phyloP scores from a whole-genome alignment of 1,284 basidiomycete species.

The Malassezia nana region DNA sequence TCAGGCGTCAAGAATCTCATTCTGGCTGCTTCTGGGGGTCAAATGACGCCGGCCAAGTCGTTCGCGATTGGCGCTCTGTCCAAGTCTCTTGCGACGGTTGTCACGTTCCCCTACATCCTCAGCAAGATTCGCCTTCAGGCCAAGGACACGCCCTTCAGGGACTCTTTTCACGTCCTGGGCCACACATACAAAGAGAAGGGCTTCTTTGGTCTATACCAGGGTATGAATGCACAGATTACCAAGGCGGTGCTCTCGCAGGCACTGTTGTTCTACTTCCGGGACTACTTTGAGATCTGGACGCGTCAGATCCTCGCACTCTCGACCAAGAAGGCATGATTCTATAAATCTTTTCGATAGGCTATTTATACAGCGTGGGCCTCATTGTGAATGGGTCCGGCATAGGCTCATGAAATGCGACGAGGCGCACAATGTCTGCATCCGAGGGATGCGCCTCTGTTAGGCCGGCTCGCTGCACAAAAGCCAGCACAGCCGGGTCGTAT shows the following conservation, averaged over 20 bases:
- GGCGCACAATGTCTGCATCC: not conserved
- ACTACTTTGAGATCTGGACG: slow-evolving; percentile 48
- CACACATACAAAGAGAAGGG: slow-evolving; percentile 60
- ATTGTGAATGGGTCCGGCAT: slow-evolving; percentile 8
- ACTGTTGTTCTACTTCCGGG: slow-evolving; percentile 43
- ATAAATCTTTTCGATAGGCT: slow-evolving; percentile 14
- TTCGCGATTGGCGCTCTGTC: slow-evolving; percentile 85
- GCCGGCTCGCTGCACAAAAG: not conserved
- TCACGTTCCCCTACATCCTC: slow-evolving; percentile 58
- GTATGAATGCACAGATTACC: slow-evolving; percentile 79
- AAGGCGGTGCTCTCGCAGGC: slow-evolving; percentile 79
- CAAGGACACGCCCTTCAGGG: slow-evolving; percentile 53
- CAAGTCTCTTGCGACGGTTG: slow-evolving; percentile 79
- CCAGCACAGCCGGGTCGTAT: not conserved
- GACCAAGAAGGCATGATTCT: slow-evolving; percentile 14
- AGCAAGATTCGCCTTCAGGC: slow-evolving; percentile 96
- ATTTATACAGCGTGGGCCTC: slow-evolving; percentile 4
- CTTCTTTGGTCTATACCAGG: slow-evolving; percentile 75
- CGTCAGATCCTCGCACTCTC: slow-evolving; percentile 30
- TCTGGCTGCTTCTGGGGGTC: slow-evolving; percentile 54
- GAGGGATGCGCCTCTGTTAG: slow-evolving; percentile 1
- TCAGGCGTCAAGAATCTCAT: slow-evolving; percentile 62
- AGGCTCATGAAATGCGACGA: slow-evolving; percentile 15
- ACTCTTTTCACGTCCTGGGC: slow-evolving; percentile 66
- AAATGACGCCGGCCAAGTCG: slow-evolving; percentile 66